Base-by-base conservation (phyloP, 306 rosid genomes). In the Quercus robur region DNA sequence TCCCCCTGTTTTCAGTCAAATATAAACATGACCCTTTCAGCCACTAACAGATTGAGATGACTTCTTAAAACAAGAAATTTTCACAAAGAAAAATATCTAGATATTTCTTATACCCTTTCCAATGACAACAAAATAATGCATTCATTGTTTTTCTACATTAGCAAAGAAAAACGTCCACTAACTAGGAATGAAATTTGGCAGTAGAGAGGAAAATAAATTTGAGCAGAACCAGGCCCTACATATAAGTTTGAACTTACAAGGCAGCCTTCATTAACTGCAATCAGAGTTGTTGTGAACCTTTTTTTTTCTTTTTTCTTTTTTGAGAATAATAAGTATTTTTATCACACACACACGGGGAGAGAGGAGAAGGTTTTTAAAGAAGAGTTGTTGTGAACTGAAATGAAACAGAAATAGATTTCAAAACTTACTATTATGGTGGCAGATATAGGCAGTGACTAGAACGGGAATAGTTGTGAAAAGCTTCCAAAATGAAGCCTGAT, bases 401-500 rank as follows among this genome's bases (percentile, higher is more conserved):
- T 17, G 49, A 8, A 41, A 41, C 46, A 41, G 46, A 41, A 41
- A 41, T 70, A 38, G 55, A 13, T 70, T 55, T 19, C 25, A 5
- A 49, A 18, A 52, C 90, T 84, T 78, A 91, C 93, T 77, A 75
- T 91, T 89, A 64, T 89, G 90, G 73, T 89, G 93, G 77, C 91
- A 91, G 77, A 89, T 91, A 80, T 89, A 91, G 55, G 95, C 87
- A 44, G 91, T 91, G 81, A 91, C 91, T 15, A 91, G 85, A 79
- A 91, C 56, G 14, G 93, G 93, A 75, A 87, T 72, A 56, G 91
- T 83, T 46, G 93, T 87, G 83, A 91, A 87, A 70, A 89, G 91
- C 85, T 91, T 81, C 90, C 91, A 91, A 77, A 89, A 91, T 5
- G 93, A 91, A 11, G 85, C 87, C 75, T 81, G 87, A 78, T 85